These are phyloP conservation scores for Eucalyptus tenuipes DNA, from an alignment of 345 rosid genomes.

Conservation along the genomic window DNA sequence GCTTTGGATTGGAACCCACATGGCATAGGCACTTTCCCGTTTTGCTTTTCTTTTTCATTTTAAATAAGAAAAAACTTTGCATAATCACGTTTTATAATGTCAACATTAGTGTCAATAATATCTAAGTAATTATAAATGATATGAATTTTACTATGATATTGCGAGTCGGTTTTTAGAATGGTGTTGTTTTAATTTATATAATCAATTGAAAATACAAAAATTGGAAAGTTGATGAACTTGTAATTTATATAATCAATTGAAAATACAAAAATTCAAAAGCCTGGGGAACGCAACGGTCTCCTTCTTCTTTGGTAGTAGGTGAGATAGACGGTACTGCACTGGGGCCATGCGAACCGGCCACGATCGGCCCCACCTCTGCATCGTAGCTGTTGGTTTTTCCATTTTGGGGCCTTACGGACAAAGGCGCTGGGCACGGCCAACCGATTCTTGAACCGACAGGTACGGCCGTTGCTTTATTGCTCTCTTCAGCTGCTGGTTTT, in stretches of 20 bases:
- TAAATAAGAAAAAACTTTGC: background rate
- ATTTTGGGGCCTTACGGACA: background rate
- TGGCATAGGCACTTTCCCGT: background rate
- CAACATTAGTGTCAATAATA: background rate
- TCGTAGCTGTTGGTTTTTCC: background rate
- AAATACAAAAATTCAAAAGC: too few relatives aligned
- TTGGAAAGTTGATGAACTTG: too few relatives aligned
- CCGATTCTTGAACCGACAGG: background rate
- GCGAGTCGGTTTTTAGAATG: too few relatives aligned
- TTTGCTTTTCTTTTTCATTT: background rate
- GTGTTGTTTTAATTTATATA: too few relatives aligned
- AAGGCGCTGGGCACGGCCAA: background rate
- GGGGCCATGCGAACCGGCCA: background rate
- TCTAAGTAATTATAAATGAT: background rate
- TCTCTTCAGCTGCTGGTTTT: background rate
- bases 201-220: too few relatives aligned
- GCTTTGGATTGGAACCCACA: background rate
- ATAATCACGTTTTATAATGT: background rate
- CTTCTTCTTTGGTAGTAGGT: background rate
- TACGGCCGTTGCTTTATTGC: background rate
- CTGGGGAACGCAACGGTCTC: too few relatives aligned
- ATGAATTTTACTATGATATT: background rate
- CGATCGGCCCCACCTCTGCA: too few relatives aligned
- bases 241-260: too few relatives aligned
- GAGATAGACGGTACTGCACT: background rate